Base-by-base conservation (phyloP, 345 rosid genomes). In the Punica granatum region DNA sequence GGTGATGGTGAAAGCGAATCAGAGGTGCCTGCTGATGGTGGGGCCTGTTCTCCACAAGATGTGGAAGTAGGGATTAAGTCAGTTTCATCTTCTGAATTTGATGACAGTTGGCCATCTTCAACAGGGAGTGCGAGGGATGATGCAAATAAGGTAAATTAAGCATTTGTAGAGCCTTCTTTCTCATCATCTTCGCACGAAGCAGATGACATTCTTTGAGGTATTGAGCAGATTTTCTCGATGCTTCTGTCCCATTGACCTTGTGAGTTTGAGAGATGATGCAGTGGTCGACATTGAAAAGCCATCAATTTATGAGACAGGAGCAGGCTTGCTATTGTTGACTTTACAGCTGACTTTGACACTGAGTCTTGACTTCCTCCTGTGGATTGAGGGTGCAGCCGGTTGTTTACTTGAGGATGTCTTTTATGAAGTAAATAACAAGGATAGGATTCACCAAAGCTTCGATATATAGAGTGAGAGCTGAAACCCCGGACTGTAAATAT, bases 1-100 rank as follows among this genome's bases (percentile, higher is more conserved):
- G 44, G 30, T 63, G 68, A 58, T 44, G 36, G 32, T 35, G 73
- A 58, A 59, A 48, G 39, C 9, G 30, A 19, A 53, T 62, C 63
- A n/a, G 61, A 56, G 10, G 34, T 13, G 34, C 33, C 33, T 30
- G 19, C 61, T 56, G 61, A 56, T 28, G 33, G 28, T 4, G 41
- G 41, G 18, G 7, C 25, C 14, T 46, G 37, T 63, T 23, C 66
- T 63, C 49, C 37, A n/a, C 60, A 10, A 13, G 69, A 49, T 21
- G 16, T 49, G 61, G 61, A 49, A 66, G 60, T 66, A 33, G 44
- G 41, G 39, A 66, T 32, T 13, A 51, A 21, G 13, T 66, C 43
- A 14, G 28, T 33, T 37, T 66, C 36, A 54, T 43, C 44, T 51
- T 25, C 16, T 49, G 60, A 36, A 49, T 66, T 31, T 34, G 10